Conservation (phyloP, 139 green algal genomes). For the Coccomyxa sp. region DNA sequence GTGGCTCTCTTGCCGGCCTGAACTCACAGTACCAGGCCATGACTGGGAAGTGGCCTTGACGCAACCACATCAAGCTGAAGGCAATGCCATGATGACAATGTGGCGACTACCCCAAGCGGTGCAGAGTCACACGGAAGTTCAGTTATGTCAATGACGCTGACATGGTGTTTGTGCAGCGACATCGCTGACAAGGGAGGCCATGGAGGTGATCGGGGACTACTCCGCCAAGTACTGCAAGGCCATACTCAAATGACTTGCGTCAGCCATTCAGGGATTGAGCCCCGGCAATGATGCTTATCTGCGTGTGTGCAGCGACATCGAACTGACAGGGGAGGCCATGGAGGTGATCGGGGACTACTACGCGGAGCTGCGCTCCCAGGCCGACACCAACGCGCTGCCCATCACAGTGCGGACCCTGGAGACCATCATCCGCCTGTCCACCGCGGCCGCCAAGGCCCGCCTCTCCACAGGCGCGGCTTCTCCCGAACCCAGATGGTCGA, state of each 20-base stretch:
- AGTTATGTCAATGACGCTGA: not conserved
- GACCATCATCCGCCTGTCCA: conserved; percentile 93
- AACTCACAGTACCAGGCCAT: too few relatives aligned
- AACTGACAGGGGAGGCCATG: conserved; percentile 51
- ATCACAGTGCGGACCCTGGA: conserved; percentile 83
- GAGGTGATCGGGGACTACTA: conserved; percentile 86
- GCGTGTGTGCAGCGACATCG: conserved; percentile 24
- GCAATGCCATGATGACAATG: too few relatives aligned
- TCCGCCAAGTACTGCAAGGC: too few relatives aligned
- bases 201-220: conserved; percentile 76
- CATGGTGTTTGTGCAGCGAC: conserved; percentile 14
- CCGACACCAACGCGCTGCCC: conserved; percentile 37
- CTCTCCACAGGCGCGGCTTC: conserved; percentile 24
- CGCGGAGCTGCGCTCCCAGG: conserved; percentile 59
- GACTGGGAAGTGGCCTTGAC: too few relatives aligned
- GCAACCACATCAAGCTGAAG: too few relatives aligned
- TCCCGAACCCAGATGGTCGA: not conserved
- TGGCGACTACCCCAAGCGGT: too few relatives aligned
- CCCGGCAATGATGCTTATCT: not conserved
- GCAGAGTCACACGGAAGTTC: too few relatives aligned
- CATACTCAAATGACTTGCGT: too few relatives aligned
- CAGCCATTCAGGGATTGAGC: not conserved
- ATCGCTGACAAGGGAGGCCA: conserved; percentile 53
- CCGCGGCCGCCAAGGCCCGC: conserved; percentile 86
- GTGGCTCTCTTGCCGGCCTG: too few relatives aligned